Conservation (phyloP, 1,284 basidiomycete species). For the Termitomyces sp. region DNA sequence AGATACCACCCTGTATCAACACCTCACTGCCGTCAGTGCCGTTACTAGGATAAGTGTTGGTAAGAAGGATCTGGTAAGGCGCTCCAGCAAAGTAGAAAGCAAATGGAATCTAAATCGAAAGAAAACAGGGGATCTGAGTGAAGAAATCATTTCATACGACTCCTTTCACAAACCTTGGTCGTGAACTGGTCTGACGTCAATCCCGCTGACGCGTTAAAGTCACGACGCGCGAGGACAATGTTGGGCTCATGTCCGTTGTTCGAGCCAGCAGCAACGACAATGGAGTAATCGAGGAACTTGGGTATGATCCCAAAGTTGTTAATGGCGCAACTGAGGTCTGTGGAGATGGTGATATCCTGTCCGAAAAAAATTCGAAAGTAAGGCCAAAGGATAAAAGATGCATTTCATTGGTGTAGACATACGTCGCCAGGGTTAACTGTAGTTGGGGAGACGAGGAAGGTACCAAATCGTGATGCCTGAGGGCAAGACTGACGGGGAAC, state of each 20-base stretch:
- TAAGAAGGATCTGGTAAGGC: not conserved
- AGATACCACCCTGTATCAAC: slow-evolving; percentile 8
- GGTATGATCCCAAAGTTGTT: slow-evolving; percentile 9
- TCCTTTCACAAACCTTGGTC: slow-evolving; percentile 1
- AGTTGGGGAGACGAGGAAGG: slow-evolving; percentile 4
- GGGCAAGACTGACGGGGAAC: slow-evolving; percentile 7
- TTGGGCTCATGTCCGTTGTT: slow-evolving; percentile 13
- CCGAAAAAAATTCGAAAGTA: not conserved
- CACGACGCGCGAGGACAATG: slow-evolving; percentile 13
- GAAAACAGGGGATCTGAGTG: not conserved
- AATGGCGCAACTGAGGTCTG: slow-evolving; percentile 10
- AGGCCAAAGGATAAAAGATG: too few relatives aligned
- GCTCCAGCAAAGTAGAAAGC: slow-evolving; percentile 7
- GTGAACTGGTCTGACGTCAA: slow-evolving; percentile 10
- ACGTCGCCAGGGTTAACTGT: slow-evolving; percentile 13
- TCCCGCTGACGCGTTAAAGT: slow-evolving; percentile 3
- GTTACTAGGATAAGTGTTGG: slow-evolving; percentile 1
- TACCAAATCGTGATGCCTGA: slow-evolving; percentile 11
- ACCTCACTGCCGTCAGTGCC: slow-evolving; percentile 10
- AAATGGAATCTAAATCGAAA: slow-evolving; percentile 3
- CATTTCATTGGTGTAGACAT: not conserved
- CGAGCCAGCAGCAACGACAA: slow-evolving; percentile 1
- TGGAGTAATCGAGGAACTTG: slow-evolving; percentile 10
- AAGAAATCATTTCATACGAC: not conserved
- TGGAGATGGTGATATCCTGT: slow-evolving; percentile 9